These are phyloP conservation scores for Neonectria coccinea DNA, from an alignment of 2,329 filamentous ascomycete genomes.

Conservation along the genomic window DNA sequence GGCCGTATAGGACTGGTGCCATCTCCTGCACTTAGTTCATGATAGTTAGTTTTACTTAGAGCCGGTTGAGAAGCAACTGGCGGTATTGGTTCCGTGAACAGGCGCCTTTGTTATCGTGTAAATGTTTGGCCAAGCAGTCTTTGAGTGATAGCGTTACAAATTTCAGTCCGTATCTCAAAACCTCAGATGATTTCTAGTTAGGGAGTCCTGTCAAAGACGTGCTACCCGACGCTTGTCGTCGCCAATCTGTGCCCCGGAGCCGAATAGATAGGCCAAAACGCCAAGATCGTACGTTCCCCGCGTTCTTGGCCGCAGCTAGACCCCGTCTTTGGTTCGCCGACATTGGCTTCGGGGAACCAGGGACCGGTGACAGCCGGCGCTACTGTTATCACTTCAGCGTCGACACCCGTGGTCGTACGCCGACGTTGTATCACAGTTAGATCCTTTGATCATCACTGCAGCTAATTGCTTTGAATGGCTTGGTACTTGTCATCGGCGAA, in stretches of 20 bases:
- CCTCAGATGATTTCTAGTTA: not conserved
- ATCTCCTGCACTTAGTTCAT: conserved; percentile 2
- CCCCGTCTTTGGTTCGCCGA: not conserved
- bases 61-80: not conserved
- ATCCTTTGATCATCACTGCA: not conserved
- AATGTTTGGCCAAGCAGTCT: not conserved
- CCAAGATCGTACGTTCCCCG: not conserved
- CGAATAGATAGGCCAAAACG: not conserved
- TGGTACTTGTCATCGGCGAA: not conserved
- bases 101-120: not conserved
- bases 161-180: not conserved
- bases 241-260: not conserved
- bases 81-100: not conserved
- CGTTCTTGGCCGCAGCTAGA: not conserved
- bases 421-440: not conserved
- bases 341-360: not conserved
- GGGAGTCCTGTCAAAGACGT: not conserved
- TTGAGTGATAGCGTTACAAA: not conserved
- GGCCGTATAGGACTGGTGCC: conserved; percentile 28
- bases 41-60: not conserved
- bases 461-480: not conserved
- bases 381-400: not conserved
- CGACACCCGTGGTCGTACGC: not conserved
- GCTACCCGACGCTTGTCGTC: not conserved
- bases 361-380: not conserved